A percentile compares a stretch with the other conserved stretches of the same genome.
phyloP scores from a whole-genome alignment of 164 flowering plant genomes.

The Paratinospora sagittata region DNA sequence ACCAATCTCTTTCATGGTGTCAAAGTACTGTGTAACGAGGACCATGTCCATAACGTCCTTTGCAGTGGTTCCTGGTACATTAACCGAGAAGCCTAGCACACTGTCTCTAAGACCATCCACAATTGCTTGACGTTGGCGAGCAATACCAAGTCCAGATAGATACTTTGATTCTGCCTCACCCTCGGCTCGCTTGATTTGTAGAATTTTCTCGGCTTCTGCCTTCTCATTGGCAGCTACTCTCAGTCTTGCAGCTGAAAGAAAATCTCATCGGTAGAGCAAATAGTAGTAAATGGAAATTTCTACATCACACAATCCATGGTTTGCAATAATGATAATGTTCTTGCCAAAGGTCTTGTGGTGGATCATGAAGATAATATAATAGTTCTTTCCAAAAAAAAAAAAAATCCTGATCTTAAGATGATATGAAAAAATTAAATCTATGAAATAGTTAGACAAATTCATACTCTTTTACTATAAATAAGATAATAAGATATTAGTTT shows the following conservation, averaged over 20 bases:
- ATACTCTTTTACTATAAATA: too few species aligned
- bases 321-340: too few species aligned
- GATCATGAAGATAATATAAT: too few species aligned
- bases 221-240: constrained; percentile 53
- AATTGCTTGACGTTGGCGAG: constrained; percentile 58
- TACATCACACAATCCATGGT: too few species aligned
- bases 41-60: constrained; percentile 75
- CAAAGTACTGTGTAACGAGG: constrained; percentile 65
- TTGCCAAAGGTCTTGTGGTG: too few species aligned
- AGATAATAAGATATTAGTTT: too few species aligned
- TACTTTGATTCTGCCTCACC: constrained; percentile 59
- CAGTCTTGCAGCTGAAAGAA: constrained; percentile 54
- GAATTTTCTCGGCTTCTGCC: constrained; percentile 56
- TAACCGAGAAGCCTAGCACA: constrained; percentile 59
- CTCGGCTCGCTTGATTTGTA: constrained; percentile 53
- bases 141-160: constrained; percentile 50
- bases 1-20: constrained; percentile 77
- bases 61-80: constrained; percentile 68
- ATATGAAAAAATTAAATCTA: too few species aligned
- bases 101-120: constrained; percentile 81
- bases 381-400: too few species aligned
- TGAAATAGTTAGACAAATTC: too few species aligned
- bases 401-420: too few species aligned
- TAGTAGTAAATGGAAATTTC: neutral
- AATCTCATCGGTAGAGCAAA: neutral